Evolutionary conservation across 1,139 yeast genomes (phyloP).

Genomic region (Yamadazyma friedrichii): DNA sequence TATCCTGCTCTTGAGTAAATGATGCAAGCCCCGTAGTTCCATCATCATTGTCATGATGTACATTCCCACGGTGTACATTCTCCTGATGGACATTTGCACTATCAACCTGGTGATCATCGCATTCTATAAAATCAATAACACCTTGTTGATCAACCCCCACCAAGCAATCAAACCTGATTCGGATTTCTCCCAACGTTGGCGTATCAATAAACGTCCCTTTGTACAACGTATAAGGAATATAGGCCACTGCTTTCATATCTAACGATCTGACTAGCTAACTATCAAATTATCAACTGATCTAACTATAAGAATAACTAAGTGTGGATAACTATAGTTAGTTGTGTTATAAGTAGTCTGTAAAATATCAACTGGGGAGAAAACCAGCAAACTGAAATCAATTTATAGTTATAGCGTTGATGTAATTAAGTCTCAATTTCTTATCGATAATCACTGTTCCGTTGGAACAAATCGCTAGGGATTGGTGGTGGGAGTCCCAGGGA

Average conservation of each 20-base stretch:
- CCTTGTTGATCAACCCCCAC: slow-evolving; percentile 35
- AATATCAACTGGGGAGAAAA: no score
- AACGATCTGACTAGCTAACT: no score
- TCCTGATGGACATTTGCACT: no score
- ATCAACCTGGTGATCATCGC: slow-evolving; percentile 7
- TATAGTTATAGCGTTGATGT: background rate
- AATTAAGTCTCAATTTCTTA: no score
- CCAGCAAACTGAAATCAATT: background rate
- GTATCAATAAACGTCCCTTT: slow-evolving; percentile 41
- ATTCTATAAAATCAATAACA: slow-evolving; percentile 27
- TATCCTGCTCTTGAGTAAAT: slow-evolving; percentile 2
- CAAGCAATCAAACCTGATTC: slow-evolving; percentile 28
- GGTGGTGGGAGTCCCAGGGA: no score
- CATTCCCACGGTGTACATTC: background rate
- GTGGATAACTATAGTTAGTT: no score
- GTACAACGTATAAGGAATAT: slow-evolving; percentile 28
- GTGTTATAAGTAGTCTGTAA: no score
- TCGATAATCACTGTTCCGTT: background rate
- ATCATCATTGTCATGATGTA: background rate
- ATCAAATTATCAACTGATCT: no score
- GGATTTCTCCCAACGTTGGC: slow-evolving; percentile 27
- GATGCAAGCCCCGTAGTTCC: background rate
- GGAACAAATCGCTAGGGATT: background rate
- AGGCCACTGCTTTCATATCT: slow-evolving; percentile 11
- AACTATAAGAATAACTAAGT: no score